Base-by-base conservation (phyloP, 2,329 filamentous ascomycete species). In the Cladophialophora psammophila region DNA sequence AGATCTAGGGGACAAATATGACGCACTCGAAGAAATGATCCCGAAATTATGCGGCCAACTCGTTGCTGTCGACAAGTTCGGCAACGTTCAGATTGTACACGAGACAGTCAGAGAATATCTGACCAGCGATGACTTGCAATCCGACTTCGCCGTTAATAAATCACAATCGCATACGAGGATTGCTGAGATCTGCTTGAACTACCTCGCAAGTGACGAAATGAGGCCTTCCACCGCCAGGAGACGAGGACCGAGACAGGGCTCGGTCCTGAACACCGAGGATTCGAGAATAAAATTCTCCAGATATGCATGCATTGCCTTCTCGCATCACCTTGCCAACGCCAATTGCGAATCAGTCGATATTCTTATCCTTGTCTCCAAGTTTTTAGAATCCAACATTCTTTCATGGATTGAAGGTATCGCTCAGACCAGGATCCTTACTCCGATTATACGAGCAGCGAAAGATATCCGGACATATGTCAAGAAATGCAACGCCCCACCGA, bases 351-450 rank as follows among this genome's bases (percentile, higher is more conserved):
- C 69, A 8, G 48, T 66, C 18, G 74, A 69, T 2, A 58, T 74
- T 0, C 70, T 79, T 7, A 48, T 66, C 1, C 71, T 76, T 53
- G 61, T 78, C 6, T 68, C 70, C 10, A 63, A 62, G 10, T 80
- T 80, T 65, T 58, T 79, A 6, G 73, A 72, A 13, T 69, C 72
- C 31, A 79, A 79, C 62, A 61, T 80, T 3, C 72, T 80, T 10
- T 74, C 75, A 9, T 80, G 79, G 79, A 77, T 80, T 48, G 79
- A 80, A 38, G 20, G n/a, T 26, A 67, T 73, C 12, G 72, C 71
- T 34, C 20, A 61, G 13, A 67, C 67, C 35, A 48, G 57, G 35
- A 63, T 50, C 59, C 58, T 54, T 20, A 26, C 42, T 20, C 32
- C 32, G 12, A n/a, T 38, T 2, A 42, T 63, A 9, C 52, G 59